Evolutionary conservation across 805 yeast genomes (phyloP), one percentile per base, ranked within the genome.

Genomic region (Henningerozyma blattae): DNA sequence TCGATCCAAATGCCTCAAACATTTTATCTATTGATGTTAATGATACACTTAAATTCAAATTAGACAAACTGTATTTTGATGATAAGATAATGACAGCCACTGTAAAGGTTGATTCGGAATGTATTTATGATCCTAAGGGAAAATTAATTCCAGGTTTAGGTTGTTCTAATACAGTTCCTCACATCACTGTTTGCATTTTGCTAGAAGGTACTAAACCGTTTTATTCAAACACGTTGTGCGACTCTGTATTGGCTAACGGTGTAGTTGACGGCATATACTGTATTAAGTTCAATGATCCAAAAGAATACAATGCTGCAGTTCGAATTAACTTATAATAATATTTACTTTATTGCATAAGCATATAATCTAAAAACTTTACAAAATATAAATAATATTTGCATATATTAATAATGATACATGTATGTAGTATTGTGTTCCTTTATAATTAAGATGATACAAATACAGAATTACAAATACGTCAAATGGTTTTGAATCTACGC

Each of bases 171-270:
- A 51, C 57, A 34, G 52, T 54, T 38, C 64, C 79, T 0, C 96
- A 87, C 50, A 69, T 86, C 28, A 87, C 96, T 0, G 48, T 84
- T 12, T 94, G 87, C 0, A 70, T 83, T 0, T 47, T 59, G 2
- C 45, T 60, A 1, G 59, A 61, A 0, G 55, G 56, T 0, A 61
- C 68, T 3, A 60, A 54, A 33, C 75, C 91, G 0, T 50, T 61
- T 17, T 69, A 72, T 42, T 70, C 87, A 1, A 75, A 77, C 39
- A 41, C 37, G 4, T 36, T 65, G 18, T 59, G 64, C 14, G 41
- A 48, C 24, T 34, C 43, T 20, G 14, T 24, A n/a, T 18, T 27
- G 3, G 30, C 30, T 2, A 31, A 32, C 9, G 40, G 33, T 25
- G 18, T 28, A 12, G 27, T 34, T 7, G 28, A 29, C 9, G 34